phyloP scores from a whole-genome alignment of 495 filamentous ascomycete species.

The Annulohypoxylon nitens region DNA sequence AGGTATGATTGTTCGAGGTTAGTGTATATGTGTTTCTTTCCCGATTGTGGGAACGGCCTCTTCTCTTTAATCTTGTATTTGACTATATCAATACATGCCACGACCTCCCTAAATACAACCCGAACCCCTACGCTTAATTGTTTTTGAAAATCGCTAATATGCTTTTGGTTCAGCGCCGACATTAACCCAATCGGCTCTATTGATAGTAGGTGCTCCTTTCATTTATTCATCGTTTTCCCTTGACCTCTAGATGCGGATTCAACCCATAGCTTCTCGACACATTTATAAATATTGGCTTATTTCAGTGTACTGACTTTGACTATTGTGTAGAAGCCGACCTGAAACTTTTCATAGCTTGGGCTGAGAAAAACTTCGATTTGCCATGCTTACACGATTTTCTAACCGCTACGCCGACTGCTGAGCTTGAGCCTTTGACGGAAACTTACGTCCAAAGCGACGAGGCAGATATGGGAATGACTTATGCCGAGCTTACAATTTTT shows the following conservation, averaged over 20 bases:
- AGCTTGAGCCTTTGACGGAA: slow-evolving; percentile 83
- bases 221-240: not conserved
- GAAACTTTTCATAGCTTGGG: slow-evolving; percentile 75
- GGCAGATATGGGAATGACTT: slow-evolving; percentile 65
- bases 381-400: slow-evolving; percentile 82
- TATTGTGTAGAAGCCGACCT: slow-evolving; percentile 61
- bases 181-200: slow-evolving; percentile 81
- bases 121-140: not conserved
- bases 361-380: slow-evolving; percentile 70
- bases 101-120: too few relatives aligned
- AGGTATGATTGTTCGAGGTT: slow-evolving; percentile 42
- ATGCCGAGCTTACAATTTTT: slow-evolving; percentile 69
- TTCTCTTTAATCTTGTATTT: not conserved
- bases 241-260: not conserved
- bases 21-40: not conserved
- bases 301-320: not conserved
- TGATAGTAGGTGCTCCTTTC: slow-evolving; percentile 61
- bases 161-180: slow-evolving; percentile 57
- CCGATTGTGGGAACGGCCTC: not conserved
- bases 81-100: not conserved
- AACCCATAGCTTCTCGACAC: not conserved
- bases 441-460: slow-evolving; percentile 78
- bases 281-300: not conserved
- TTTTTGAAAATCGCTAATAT: slow-evolving; percentile 8
- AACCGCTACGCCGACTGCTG: slow-evolving; percentile 81